Conservation (phyloP, 768 basidiomycete genomes). For the Xerocomellus dryophilus region DNA sequence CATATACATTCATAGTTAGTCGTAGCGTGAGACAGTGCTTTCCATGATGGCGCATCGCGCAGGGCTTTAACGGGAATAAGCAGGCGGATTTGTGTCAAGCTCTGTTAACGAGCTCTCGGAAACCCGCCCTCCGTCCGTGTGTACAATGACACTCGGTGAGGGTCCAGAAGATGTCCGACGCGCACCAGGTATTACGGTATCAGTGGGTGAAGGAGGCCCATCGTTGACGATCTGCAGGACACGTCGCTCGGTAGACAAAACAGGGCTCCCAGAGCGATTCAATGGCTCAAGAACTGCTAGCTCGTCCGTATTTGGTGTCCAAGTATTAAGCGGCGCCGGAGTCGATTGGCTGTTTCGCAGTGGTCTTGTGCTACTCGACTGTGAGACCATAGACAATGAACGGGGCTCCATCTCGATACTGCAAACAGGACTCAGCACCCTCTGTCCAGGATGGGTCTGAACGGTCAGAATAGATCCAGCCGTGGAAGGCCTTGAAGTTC, state of each 20-base stretch:
- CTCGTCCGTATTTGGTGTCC: slow-evolving; percentile 23
- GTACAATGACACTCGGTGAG: slow-evolving; percentile 19
- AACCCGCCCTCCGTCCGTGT: slow-evolving; percentile 27
- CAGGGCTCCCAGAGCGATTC: slow-evolving; percentile 22
- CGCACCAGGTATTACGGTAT: not conserved
- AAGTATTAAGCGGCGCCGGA: slow-evolving; percentile 3
- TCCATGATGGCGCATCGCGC: not conserved
- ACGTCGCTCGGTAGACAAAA: slow-evolving; percentile 20
- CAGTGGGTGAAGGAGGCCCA: slow-evolving; percentile 19
- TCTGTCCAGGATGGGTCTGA: slow-evolving; percentile 16
- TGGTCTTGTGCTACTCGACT: slow-evolving; percentile 11
- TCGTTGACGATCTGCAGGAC: slow-evolving; percentile 31
- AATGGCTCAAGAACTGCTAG: slow-evolving; percentile 14
- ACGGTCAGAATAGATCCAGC: slow-evolving; percentile 40
- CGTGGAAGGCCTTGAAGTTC: slow-evolving; percentile 42
- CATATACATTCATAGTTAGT: slow-evolving; percentile 12
- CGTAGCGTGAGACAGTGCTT: slow-evolving; percentile 5
- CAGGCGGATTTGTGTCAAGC: slow-evolving; percentile 16
- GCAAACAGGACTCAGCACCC: slow-evolving; percentile 3
- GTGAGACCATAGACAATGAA: slow-evolving; percentile 23
- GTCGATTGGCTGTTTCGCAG: not conserved
- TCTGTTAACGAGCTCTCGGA: not conserved
- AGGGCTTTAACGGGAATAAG: slow-evolving; percentile 20
- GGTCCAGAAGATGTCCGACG: not conserved
- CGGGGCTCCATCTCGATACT: slow-evolving; percentile 10